Conservation (phyloP, 495 filamentous ascomycete species). For the Melanomma pulvis-pyrius region DNA sequence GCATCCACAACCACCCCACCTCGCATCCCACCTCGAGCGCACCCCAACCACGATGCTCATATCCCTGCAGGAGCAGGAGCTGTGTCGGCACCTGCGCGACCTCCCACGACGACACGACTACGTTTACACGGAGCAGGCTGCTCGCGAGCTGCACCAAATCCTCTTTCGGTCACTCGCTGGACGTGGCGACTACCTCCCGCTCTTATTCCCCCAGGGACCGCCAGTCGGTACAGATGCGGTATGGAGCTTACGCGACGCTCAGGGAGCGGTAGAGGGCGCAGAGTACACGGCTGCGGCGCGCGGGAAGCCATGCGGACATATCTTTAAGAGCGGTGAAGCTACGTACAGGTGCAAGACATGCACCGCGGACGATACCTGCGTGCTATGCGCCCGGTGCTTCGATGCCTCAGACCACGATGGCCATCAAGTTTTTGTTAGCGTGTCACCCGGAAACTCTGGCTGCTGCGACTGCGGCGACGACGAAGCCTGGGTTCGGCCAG, state of each 20-base stretch:
- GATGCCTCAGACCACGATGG: constrained; percentile 93
- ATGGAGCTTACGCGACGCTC: constrained; percentile 80
- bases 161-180: constrained; percentile 87
- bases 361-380: constrained; percentile 66
- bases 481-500: constrained; percentile 86
- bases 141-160: constrained; percentile 67
- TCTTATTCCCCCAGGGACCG: constrained; percentile 79
- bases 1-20: neutral
- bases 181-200: constrained; percentile 67
- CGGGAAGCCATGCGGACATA: constrained; percentile 96
- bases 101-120: constrained; percentile 68
- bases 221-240: constrained; percentile 53
- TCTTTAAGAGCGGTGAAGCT: constrained; percentile 88
- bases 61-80: constrained; percentile 75
- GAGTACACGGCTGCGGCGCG: constrained; percentile 92
- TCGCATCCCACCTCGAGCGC: constrained; percentile 12
- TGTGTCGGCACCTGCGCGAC: constrained; percentile 73
- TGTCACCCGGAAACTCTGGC: constrained; percentile 87
- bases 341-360: constrained; percentile 94
- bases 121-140: constrained; percentile 71
- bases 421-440: constrained; percentile 82
- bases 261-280: constrained; percentile 89
- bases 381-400: constrained; percentile 67
- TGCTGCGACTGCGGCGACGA: constrained; percentile 97
- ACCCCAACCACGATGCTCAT: constrained; percentile 44